Conservation (phyloP, 2,329 filamentous ascomycete genomes). For the Exophiala sideris region DNA sequence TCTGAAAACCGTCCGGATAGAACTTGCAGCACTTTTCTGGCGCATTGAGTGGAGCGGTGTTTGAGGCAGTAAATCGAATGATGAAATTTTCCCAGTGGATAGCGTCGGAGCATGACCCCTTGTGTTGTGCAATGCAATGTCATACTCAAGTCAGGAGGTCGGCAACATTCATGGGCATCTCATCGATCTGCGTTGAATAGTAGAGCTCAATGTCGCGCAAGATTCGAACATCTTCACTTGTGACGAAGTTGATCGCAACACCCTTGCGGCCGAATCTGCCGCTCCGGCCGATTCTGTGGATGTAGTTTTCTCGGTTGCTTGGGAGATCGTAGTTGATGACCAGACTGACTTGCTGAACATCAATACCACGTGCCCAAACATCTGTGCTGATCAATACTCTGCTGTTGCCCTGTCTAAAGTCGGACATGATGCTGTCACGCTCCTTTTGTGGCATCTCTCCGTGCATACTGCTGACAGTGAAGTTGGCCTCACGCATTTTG, state of each 20-base stretch:
- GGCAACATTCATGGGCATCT: constrained; percentile 96
- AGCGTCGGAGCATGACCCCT: neutral
- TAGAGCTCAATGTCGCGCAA: constrained; percentile 95
- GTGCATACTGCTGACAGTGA: constrained; percentile 98
- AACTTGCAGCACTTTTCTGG: neutral
- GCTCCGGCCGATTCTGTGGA: constrained; percentile 94
- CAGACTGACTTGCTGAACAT: constrained; percentile 95
- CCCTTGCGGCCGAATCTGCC: constrained; percentile 96
- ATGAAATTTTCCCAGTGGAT: too few species aligned
- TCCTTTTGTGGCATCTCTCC: constrained; percentile 99
- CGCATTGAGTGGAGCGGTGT: neutral
- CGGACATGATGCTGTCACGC: constrained; percentile 98
- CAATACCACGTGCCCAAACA: constrained; percentile 96
- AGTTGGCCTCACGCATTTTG: constrained; percentile 98
- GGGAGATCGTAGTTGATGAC: constrained; percentile 99
- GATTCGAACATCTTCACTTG: constrained; percentile 95
- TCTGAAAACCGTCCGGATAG: too few species aligned
- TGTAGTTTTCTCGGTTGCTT: constrained; percentile 99
- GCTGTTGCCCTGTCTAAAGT: constrained; percentile 95
- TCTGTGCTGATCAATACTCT: constrained; percentile 96
- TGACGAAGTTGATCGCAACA: constrained; percentile 99
- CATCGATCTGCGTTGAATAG: constrained; percentile 94
- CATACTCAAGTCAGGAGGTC: constrained; percentile 47
- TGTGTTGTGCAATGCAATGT: neutral
- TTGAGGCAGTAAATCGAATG: too few species aligned